These are phyloP conservation scores for Parasitella parasitica DNA, from an alignment of 371 early-diverging fungal species.

Conservation along the genomic window DNA sequence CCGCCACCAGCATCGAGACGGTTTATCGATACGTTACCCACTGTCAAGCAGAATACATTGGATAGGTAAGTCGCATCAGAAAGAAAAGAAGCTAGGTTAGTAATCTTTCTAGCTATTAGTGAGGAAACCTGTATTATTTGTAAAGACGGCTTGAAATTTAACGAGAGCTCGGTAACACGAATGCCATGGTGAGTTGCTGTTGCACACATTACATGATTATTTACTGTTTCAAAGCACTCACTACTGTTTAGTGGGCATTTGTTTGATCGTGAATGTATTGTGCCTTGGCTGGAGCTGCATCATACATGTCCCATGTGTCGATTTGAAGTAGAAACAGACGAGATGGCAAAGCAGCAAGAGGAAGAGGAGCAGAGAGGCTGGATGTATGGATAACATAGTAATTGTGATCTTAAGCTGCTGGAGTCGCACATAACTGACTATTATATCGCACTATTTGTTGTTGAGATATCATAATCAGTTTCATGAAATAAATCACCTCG, in stretches of 20 bases:
- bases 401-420: not conserved
- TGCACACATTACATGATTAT: not conserved
- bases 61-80: conserved; percentile 18
- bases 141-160: conserved; percentile 39
- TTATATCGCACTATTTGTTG: not conserved
- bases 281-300: conserved; percentile 59
- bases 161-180: conserved; percentile 32
- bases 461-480: not conserved
- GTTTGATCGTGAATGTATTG: conserved; percentile 59
- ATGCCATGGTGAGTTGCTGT: conserved; percentile 50
- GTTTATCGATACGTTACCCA: conserved; percentile 38
- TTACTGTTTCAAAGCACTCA: not conserved
- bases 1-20: conserved; percentile 54
- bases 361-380: conserved; percentile 45
- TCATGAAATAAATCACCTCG: not conserved
- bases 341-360: conserved; percentile 43
- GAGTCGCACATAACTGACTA: not conserved
- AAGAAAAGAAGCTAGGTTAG: not conserved
- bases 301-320: conserved; percentile 67
- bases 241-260: conserved; percentile 44
- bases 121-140: conserved; percentile 54
- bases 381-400: conserved; percentile 44
- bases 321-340: conserved; percentile 50
- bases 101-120: conserved; percentile 16
- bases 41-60: conserved; percentile 13